Evolutionary conservation across 805 yeast species (phyloP).

Genomic region (Kazachstania africana): DNA sequence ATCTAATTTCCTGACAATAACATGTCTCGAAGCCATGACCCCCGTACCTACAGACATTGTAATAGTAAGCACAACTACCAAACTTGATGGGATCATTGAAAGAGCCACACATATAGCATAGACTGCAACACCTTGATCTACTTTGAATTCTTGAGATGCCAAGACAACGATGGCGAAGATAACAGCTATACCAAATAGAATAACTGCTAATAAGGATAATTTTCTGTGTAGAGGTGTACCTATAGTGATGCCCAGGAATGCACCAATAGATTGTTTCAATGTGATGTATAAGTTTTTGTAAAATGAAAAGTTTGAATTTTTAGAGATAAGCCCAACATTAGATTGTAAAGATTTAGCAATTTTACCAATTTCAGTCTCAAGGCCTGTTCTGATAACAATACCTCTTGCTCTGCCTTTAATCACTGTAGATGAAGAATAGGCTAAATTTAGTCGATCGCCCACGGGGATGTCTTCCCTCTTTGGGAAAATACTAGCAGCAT

Average conservation of each 20-base stretch:
- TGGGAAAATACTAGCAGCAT: slow-evolving; percentile 31
- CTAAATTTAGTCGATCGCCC: slow-evolving; percentile 63
- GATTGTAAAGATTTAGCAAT: slow-evolving; percentile 71
- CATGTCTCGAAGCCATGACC: slow-evolving; percentile 89
- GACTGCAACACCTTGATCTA: slow-evolving; percentile 72
- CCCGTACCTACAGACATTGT: slow-evolving; percentile 93
- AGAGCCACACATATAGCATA: slow-evolving; percentile 92
- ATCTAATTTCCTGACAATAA: slow-evolving; percentile 87
- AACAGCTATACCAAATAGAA: slow-evolving; percentile 67
- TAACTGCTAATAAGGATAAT: slow-evolving; percentile 64
- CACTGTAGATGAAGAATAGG: slow-evolving; percentile 93
- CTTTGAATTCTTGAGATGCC: slow-evolving; percentile 69
- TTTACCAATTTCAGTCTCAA: slow-evolving; percentile 85
- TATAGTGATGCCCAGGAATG: slow-evolving; percentile 59
- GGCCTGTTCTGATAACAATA: slow-evolving; percentile 83
- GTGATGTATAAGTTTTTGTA: slow-evolving; percentile 30
- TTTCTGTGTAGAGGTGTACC: slow-evolving; percentile 79
- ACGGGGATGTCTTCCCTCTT: slow-evolving; percentile 34
- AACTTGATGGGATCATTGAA: slow-evolving; percentile 97
- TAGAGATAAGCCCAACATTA: slow-evolving; percentile 15
- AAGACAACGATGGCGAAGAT: slow-evolving; percentile 74
- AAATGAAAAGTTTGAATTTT: slow-evolving; percentile 32
- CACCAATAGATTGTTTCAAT: slow-evolving; percentile 44
- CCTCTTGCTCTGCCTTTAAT: slow-evolving; percentile 93
- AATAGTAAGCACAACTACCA: slow-evolving; percentile 94